phyloP scores from a whole-genome alignment of 306 rosid genomes.

The Vicia villosa region DNA sequence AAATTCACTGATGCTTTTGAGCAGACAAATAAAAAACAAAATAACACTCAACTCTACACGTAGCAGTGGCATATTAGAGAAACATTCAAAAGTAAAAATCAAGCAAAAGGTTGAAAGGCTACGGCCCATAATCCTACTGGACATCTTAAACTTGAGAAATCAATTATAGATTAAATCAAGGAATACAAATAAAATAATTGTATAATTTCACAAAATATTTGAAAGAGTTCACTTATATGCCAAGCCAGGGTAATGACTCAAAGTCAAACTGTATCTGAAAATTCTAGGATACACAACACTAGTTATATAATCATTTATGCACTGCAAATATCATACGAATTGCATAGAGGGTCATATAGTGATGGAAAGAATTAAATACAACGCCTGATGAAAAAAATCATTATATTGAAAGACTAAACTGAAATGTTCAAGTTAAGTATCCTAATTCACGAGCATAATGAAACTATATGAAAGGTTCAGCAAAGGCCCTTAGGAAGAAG shows the following conservation, averaged over 20 bases:
- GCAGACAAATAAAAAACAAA: conserved; percentile 9
- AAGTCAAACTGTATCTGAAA: neutral
- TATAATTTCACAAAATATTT: conserved; percentile 5
- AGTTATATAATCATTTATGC: conserved; percentile 21
- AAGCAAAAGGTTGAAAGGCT: conserved; percentile 13
- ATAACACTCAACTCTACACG: conserved; percentile 17
- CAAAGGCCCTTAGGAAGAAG: conserved; percentile 22
- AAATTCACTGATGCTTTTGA: neutral
- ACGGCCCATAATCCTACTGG: conserved; percentile 1
- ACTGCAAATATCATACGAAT: neutral
- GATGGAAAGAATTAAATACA: no score
- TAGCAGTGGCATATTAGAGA: conserved; percentile 26
- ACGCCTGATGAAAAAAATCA: no score
- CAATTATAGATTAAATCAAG: conserved; percentile 3
- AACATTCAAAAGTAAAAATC: conserved; percentile 23
- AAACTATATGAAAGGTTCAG: conserved; percentile 6
- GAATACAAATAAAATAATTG: neutral
- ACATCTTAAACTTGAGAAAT: conserved; percentile 22
- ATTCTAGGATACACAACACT: conserved; percentile 24
- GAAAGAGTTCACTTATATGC: conserved; percentile 14
- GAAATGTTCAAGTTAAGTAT: conserved; percentile 9
- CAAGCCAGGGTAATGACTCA: conserved; percentile 5
- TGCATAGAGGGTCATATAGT: neutral
- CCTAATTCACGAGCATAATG: conserved; percentile 18
- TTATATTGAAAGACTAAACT: neutral